A percentile compares a stretch with the other conserved stretches of the same genome.
These are phyloP conservation scores for Arthrobotrys sinensis DNA, from an alignment of 2,329 filamentous ascomycete species.

Conservation along the genomic window DNA sequence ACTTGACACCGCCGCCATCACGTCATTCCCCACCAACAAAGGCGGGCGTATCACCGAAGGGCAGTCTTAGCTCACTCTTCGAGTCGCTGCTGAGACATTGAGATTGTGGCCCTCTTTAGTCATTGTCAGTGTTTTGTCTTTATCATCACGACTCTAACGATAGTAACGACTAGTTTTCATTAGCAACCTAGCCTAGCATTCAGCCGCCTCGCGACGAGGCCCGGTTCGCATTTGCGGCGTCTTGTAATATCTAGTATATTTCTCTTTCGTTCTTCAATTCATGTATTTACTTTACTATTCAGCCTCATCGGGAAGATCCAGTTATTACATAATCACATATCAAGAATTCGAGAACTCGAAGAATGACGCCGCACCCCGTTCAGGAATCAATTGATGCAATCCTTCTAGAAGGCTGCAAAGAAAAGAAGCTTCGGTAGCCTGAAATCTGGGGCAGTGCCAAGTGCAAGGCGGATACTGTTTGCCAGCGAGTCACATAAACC, in stretches of 20 bases:
- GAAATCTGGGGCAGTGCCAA: conserved; percentile 31
- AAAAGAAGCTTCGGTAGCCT: conserved; percentile 37
- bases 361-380: neutral
- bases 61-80: conserved; percentile 49
- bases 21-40: conserved; percentile 32
- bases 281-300: conserved; percentile 37
- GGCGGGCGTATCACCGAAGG: conserved; percentile 33
- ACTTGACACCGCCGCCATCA: conserved; percentile 49
- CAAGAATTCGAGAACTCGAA: neutral
- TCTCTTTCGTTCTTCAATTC: conserved; percentile 3
- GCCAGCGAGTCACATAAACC: conserved; percentile 22
- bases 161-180: conserved; percentile 19
- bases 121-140: neutral
- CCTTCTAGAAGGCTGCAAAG: conserved; percentile 48
- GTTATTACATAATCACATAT: conserved; percentile 27
- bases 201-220: conserved; percentile 7
- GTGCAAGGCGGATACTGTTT: conserved; percentile 31
- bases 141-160: conserved; percentile 23
- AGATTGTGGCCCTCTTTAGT: neutral
- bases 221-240: neutral
- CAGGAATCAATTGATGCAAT: neutral
- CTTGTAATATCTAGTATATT: conserved; percentile 32
- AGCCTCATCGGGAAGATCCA: neutral
- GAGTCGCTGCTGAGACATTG: conserved; percentile 42
- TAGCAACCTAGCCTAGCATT: neutral